Evolutionary conservation across 345 rosid species (phyloP).

Genomic region (Citrus reticulata): DNA sequence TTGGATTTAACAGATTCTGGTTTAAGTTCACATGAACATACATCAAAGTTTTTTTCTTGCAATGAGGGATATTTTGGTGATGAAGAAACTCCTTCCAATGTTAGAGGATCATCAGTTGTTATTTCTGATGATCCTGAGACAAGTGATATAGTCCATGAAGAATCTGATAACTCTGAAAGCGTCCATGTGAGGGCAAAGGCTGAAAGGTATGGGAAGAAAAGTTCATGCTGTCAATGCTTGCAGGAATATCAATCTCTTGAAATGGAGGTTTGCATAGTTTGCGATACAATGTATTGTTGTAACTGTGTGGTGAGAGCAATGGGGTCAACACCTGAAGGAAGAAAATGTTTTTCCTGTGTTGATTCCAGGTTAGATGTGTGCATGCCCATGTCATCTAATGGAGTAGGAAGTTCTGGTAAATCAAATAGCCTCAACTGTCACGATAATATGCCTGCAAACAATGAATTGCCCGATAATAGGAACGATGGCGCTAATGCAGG

Average conservation of each 20-base stretch:
- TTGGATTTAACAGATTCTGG: slow-evolving; percentile 26
- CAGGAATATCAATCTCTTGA: slow-evolving; percentile 57
- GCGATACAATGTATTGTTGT: slow-evolving; percentile 70
- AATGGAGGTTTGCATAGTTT: slow-evolving; percentile 84
- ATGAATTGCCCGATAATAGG: slow-evolving; percentile 5
- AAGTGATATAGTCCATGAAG: slow-evolving; percentile 28
- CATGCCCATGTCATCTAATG: slow-evolving; percentile 12
- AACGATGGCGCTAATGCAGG: slow-evolving; percentile 11
- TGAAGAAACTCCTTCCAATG: slow-evolving; percentile 28
- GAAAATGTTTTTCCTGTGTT: slow-evolving; percentile 75
- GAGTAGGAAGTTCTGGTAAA: slow-evolving; percentile 18
- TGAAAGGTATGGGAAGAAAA: slow-evolving; percentile 62
- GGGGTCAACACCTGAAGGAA: slow-evolving; percentile 93
- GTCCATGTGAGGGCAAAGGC: slow-evolving; percentile 32
- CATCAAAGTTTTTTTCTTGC: slow-evolving; percentile 35
- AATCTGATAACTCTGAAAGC: slow-evolving; percentile 35
- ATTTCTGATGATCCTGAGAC: slow-evolving; percentile 54
- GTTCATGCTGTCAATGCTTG: slow-evolving; percentile 73
- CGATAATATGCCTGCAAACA: slow-evolving; percentile 6
- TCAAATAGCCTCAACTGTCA: slow-evolving; percentile 16
- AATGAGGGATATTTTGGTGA: slow-evolving; percentile 27
- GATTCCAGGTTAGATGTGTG: slow-evolving; percentile 32
- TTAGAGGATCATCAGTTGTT: slow-evolving; percentile 41
- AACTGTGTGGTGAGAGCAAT: slow-evolving; percentile 73
- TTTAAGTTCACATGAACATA: slow-evolving; percentile 22